Evolutionary conservation across 2,329 filamentous ascomycete genomes (phyloP), one percentile per base, ranked within the genome.

Genomic region (Elsinoe fawcettii): DNA sequence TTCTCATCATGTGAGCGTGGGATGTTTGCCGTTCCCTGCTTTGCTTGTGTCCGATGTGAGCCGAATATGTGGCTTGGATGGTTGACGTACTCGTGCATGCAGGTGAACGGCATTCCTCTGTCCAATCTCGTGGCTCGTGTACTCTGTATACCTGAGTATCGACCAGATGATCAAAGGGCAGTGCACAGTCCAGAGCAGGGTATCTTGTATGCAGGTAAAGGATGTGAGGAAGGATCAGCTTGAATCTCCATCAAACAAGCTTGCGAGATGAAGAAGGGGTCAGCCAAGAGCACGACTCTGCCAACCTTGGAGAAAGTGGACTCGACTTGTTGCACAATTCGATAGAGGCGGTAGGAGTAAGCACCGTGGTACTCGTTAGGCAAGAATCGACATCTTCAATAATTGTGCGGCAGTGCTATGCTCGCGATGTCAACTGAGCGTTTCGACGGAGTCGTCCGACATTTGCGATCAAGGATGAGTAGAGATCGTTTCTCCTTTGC

Each of bases 71-170:
- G 49, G 49, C 49, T 53, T 39, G 25, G 49, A 23, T 36, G 23
- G 47, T 53, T 53, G 49, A 53, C 49, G 49, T 53, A 53, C 49
- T 39, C 49, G 49, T 53, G 20, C n/a, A 51, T 51, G 46, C 27
- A 51, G 9, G 46, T 51, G 46, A 18, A 22, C 39, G 27, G 39
- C 41, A 46, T 46, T 46, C 41, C 9, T 12, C 23, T 12, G n/a
- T 46, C 20, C 41, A 5, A 37, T 3, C 14, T 12, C 4, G 34
- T n/a, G 6, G n/a, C 41, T 25, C 25, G 41, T 46, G 20, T 20
- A 46, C 23, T 23, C n/a, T 46, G 41, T 8, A 46, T 11, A 46
- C 20, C 41, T 20, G 41, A 46, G 41, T 25, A 46, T 46, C n/a
- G 41, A 12, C 22, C 41, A 18, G 41, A 23, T 46, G 23, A 46